Evolutionary conservation across 2,329 filamentous ascomycete species (phyloP).

Genomic region (Fusarium sp.): DNA sequence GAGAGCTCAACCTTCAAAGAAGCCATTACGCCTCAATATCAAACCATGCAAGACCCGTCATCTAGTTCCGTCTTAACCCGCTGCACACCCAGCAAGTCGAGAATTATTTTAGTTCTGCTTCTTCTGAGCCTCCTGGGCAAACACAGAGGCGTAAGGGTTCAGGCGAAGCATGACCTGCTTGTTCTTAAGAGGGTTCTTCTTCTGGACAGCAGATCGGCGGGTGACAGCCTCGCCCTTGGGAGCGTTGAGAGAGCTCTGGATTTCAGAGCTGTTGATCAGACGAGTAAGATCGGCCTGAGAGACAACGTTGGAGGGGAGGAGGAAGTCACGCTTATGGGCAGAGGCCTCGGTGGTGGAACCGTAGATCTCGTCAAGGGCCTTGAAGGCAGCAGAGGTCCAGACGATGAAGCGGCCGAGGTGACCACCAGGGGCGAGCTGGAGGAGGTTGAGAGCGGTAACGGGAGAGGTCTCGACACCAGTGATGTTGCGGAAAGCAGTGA

Average conservation of each 20-base stretch:
- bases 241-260: conserved; percentile 93
- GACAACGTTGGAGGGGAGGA: conserved; percentile 92
- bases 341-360: conserved; percentile 90
- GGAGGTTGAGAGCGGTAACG: conserved; percentile 95
- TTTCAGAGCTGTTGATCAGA: conserved; percentile 99
- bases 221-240: conserved; percentile 90
- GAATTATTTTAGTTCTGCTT: conserved; percentile 52
- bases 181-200: conserved; percentile 99
- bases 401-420: conserved; percentile 99
- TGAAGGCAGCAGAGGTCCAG: conserved; percentile 98
- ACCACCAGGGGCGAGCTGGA: conserved; percentile 98
- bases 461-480: conserved; percentile 96
- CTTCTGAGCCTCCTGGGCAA: conserved; percentile 74
- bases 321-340: conserved; percentile 98
- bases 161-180: conserved; percentile 98
- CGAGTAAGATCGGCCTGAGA: conserved; percentile 95
- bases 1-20: conserved; percentile 51
- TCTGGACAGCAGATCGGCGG: conserved; percentile 93
- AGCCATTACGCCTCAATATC: conserved; percentile 54
- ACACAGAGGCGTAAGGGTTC: conserved; percentile 96
- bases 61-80: conserved; percentile 44
- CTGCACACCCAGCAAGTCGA: conserved; percentile 56
- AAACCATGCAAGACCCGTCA: conserved; percentile 50
- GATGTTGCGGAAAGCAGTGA: conserved; percentile 98
- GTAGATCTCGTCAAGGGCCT: conserved; percentile 97